A percentile compares a stretch with the other conserved stretches of the same genome.
Evolutionary conservation across 139 green algal genomes (phyloP).

Genomic region (Coelastrella sp.): DNA sequence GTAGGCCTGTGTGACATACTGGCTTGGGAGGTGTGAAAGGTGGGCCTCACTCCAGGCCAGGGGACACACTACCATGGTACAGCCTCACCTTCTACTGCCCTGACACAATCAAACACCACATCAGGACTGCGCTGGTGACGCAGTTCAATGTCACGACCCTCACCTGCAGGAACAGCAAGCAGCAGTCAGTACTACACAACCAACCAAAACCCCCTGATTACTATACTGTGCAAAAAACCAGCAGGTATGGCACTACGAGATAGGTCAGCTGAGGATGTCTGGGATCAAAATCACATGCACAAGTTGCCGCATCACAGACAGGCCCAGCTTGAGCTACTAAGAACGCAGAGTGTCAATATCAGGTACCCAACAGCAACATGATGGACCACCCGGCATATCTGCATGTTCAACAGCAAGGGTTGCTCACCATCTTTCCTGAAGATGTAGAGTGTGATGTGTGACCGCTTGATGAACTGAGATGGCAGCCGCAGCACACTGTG

Average conservation of each 20-base stretch:
- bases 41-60: no score
- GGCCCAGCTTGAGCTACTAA: neutral
- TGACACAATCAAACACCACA: conserved; percentile 87
- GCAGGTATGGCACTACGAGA: no score
- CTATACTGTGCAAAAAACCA: no score
- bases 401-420: neutral
- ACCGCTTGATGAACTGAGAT: conserved; percentile 41
- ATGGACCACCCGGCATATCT: neutral
- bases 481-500: conserved; percentile 70
- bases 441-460: conserved; percentile 92
- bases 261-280: no score
- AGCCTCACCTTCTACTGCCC: conserved; percentile 39
- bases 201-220: neutral
- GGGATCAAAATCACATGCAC: no score
- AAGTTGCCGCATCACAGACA: no score
- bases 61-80: no score
- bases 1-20: no score
- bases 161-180: conserved; percentile 46
- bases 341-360: neutral
- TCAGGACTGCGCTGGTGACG: conserved; percentile 93
- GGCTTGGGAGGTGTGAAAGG: no score
- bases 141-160: conserved; percentile 90
- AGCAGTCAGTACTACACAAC: neutral
- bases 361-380: neutral
- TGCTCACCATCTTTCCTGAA: conserved; percentile 81